Conservation (phyloP, 2,329 filamentous ascomycete species). For the Cercospora brassicicola region DNA sequence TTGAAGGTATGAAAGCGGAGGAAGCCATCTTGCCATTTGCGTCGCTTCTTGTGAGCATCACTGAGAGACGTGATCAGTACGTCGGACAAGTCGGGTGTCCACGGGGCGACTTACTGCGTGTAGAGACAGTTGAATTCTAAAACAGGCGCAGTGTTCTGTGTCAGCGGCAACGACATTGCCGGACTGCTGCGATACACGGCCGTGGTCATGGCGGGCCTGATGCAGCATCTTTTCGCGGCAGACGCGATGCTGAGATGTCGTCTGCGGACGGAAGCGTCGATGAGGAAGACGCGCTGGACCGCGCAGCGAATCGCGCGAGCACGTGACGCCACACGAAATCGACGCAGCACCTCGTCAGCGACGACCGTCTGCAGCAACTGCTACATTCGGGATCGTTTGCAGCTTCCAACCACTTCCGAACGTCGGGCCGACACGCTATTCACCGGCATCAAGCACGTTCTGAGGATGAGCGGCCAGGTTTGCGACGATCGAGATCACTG, state of each 20-base stretch:
- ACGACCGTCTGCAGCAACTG: not conserved
- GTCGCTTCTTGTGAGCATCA: constrained; percentile 81
- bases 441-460: not conserved
- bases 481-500: not conserved
- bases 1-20: constrained; percentile 90
- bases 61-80: not conserved
- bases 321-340: not conserved
- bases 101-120: constrained; percentile 55
- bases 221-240: not conserved
- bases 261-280: not conserved
- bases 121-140: constrained; percentile 83
- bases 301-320: not conserved
- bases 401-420: not conserved
- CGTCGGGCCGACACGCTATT: not conserved
- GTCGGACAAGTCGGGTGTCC: not conserved
- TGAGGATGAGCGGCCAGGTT: not conserved
- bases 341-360: not conserved
- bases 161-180: constrained; percentile 47
- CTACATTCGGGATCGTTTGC: not conserved
- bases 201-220: constrained; percentile 34
- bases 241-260: not conserved
- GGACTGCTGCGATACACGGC: constrained; percentile 39
- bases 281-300: not conserved
- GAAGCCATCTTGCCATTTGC: constrained; percentile 89
- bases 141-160: constrained; percentile 70